phyloP scores from a whole-genome alignment of 2,329 filamentous ascomycete genomes.

The Microascus cirrosus region DNA sequence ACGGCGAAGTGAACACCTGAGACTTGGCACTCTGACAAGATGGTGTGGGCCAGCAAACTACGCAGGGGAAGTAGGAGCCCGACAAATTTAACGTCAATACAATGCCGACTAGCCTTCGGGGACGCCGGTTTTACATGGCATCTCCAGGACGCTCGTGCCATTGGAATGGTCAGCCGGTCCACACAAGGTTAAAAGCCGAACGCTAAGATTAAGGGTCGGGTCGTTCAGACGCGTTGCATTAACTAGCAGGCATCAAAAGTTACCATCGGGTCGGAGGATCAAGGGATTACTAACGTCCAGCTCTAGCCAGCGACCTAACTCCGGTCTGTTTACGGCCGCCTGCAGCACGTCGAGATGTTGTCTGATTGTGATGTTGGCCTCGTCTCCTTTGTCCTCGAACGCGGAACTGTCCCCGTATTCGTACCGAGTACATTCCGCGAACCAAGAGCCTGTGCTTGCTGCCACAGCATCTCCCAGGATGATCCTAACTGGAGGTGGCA shows the following conservation, averaged over 20 bases:
- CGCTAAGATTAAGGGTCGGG: background rate
- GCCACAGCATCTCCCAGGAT: background rate
- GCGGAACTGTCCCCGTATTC: background rate
- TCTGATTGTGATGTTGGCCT: too few relatives aligned
- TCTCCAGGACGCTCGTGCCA: background rate
- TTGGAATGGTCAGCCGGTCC: background rate
- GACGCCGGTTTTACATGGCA: background rate
- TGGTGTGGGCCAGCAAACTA: background rate
- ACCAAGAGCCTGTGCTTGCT: background rate
- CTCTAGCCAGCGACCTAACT: too few relatives aligned
- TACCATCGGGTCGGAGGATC: background rate
- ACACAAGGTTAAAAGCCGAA: background rate
- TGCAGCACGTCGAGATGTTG: too few relatives aligned
- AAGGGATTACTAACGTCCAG: background rate
- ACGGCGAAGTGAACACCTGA: background rate
- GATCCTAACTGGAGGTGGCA: background rate
- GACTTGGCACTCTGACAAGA: background rate
- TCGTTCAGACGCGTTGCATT: background rate
- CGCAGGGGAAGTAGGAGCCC: too few relatives aligned
- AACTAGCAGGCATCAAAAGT: background rate
- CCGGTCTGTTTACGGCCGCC: too few relatives aligned
- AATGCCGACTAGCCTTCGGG: background rate
- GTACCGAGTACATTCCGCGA: background rate
- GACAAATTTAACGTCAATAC: background rate
- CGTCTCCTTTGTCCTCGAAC: too few relatives aligned